Evolutionary conservation across 345 rosid species (phyloP).

Genomic region (Geranium rotundifolium): DNA sequence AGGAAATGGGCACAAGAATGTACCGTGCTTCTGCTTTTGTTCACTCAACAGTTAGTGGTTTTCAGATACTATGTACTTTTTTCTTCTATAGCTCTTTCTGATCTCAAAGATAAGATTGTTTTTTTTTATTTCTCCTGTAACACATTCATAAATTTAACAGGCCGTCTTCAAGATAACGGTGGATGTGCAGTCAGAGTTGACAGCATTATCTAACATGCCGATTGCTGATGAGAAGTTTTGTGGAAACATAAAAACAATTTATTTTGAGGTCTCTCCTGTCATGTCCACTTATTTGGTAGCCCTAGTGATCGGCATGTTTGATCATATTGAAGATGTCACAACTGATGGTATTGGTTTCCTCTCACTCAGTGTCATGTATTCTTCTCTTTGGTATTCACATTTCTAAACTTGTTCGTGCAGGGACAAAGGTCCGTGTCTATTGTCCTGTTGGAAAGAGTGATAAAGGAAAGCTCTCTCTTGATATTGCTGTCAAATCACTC

Average conservation of each 20-base stretch:
- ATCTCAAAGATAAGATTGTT: no score
- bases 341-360: conserved; percentile 19
- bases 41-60: no score
- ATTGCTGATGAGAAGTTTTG: conserved; percentile 20
- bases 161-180: conserved; percentile 27
- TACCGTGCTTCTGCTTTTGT: no score
- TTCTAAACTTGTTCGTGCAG: conserved; percentile 11
- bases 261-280: conserved; percentile 25
- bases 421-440: conserved; percentile 23
- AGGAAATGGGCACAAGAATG: no score
- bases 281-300: conserved; percentile 46
- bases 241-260: conserved; percentile 23
- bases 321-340: conserved; percentile 24
- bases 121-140: no score
- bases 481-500: conserved; percentile 29
- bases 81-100: background rate
- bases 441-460: conserved; percentile 29
- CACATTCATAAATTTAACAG: conserved; percentile 11
- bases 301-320: conserved; percentile 31
- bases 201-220: conserved; percentile 37
- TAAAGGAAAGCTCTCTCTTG: conserved; percentile 22
- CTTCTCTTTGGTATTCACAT: background rate
- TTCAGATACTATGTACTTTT: no score
- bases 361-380: background rate
- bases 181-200: conserved; percentile 18